Percentiles rank a stretch among this genome's conserved stretches.
phyloP scores from a whole-genome alignment of 495 filamentous ascomycete genomes.

The Talaromyces thailandensis region DNA sequence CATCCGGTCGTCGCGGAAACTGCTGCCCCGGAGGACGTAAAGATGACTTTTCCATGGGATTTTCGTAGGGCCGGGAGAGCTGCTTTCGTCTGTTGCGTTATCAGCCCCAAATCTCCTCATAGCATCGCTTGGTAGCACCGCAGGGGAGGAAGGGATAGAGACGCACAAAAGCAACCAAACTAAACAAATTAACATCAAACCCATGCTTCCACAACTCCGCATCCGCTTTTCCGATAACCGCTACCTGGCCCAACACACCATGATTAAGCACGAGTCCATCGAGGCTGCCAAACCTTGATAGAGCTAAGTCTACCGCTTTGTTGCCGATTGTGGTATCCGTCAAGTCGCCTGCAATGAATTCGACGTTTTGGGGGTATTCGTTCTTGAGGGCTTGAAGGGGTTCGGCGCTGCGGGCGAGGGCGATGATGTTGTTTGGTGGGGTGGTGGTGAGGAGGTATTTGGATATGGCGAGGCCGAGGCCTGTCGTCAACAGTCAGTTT shows the following conservation, averaged over 20 bases:
- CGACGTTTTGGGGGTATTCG: constrained; percentile 57
- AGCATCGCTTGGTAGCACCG: neutral
- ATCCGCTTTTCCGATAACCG: constrained; percentile 53
- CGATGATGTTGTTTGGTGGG: constrained; percentile 58
- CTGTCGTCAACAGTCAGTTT: constrained; percentile 21
- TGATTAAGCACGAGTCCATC: constrained; percentile 88
- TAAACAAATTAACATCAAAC: constrained; percentile 81
- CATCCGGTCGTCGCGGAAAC: constrained; percentile 60
- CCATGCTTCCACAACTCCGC: constrained; percentile 63
- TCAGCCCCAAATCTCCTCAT: neutral
- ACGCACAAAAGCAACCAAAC: constrained; percentile 63
- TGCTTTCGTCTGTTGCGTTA: constrained; percentile 51
- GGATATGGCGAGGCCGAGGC: constrained; percentile 75
- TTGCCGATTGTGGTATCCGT: constrained; percentile 52
- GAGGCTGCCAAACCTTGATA: constrained; percentile 59
- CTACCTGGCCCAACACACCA: constrained; percentile 70
- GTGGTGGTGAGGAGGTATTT: constrained; percentile 56
- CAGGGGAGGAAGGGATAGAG: neutral
- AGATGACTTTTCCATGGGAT: constrained; percentile 59
- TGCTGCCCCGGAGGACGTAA: constrained; percentile 71
- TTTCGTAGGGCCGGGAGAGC: constrained; percentile 63
- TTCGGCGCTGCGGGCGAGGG: constrained; percentile 61
- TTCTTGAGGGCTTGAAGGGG: constrained; percentile 58
- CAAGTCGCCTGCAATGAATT: constrained; percentile 68
- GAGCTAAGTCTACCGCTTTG: constrained; percentile 52